Conservation (phyloP, 1,284 basidiomycete genomes). For the Apiotrichum akiyoshidainum region DNA sequence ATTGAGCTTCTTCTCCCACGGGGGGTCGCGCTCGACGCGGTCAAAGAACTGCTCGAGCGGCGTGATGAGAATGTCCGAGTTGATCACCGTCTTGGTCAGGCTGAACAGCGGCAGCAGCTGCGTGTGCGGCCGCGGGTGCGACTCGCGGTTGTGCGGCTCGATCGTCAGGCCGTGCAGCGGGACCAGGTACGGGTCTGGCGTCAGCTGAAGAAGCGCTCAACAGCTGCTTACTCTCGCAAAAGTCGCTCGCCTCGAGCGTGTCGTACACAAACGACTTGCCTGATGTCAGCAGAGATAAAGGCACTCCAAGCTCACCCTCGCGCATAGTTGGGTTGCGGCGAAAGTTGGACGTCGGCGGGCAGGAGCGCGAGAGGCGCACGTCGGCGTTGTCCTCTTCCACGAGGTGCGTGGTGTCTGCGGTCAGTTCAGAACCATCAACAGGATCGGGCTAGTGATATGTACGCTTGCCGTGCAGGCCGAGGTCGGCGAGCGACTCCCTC, state of each 20-base stretch:
- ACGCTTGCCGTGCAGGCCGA: constrained; percentile 51
- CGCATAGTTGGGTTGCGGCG: constrained; percentile 23
- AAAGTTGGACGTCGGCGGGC: constrained; percentile 42
- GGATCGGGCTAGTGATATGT: constrained; percentile 20
- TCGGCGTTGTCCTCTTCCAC: constrained; percentile 40
- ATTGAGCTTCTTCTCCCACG: constrained; percentile 51
- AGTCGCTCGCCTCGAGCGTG: constrained; percentile 39
- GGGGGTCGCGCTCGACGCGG: constrained; percentile 44
- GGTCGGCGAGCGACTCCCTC: constrained; percentile 47
- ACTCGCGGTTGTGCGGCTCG: constrained; percentile 41
- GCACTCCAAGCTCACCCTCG: constrained; percentile 18
- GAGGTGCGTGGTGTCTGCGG: constrained; percentile 5
- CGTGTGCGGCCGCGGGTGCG: constrained; percentile 47
- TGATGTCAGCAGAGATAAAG: constrained; percentile 6
- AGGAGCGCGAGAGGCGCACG: constrained; percentile 39
- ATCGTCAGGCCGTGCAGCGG: constrained; percentile 47
- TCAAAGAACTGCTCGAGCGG: constrained; percentile 54
- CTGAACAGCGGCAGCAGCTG: constrained; percentile 48
- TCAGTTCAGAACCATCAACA: neutral
- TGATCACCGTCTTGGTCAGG: constrained; percentile 49
- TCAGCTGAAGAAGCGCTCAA: neutral
- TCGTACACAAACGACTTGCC: constrained; percentile 47
- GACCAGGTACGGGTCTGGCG: constrained; percentile 42
- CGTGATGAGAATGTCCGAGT: constrained; percentile 54
- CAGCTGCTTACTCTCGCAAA: constrained; percentile 36